Percentiles rank a stretch among this genome's conserved stretches.
Conservation (phyloP, 495 filamentous ascomycete genomes). For the Aspergillus bridgeri region DNA sequence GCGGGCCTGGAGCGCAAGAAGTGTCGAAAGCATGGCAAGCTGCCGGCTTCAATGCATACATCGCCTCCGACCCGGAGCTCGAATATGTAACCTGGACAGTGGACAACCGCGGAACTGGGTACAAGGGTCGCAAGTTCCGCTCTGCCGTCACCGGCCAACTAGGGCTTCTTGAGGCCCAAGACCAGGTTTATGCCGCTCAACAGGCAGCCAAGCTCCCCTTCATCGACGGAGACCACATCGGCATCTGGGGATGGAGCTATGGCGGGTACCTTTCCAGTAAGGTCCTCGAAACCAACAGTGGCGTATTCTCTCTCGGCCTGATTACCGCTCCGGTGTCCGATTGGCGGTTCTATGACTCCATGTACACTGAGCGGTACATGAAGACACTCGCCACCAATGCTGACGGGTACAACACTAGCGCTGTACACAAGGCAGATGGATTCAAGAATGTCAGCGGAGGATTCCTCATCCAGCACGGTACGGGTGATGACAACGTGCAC, state of each 20-base stretch:
- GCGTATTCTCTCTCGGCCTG: conserved; percentile 14
- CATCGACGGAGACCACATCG: conserved; percentile 16
- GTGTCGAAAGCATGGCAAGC: conserved; percentile 16
- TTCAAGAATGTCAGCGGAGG: conserved; percentile 17
- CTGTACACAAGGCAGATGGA: conserved; percentile 13
- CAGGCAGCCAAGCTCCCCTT: conserved; percentile 12
- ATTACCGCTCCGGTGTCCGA: conserved; percentile 19
- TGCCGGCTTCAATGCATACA: conserved; percentile 16
- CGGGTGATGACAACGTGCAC: conserved; percentile 22
- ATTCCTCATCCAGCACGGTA: conserved; percentile 20
- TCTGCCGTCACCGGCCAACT: conserved; percentile 13
- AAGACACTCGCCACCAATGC: conserved; percentile 16
- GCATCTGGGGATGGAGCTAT: conserved; percentile 23
- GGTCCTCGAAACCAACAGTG: conserved; percentile 18
- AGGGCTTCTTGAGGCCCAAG: conserved; percentile 14
- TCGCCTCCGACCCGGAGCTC: conserved; percentile 18
- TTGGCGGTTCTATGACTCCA: conserved; percentile 22
- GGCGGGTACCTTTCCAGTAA: conserved; percentile 20
- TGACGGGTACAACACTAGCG: conserved; percentile 13
- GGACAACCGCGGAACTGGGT: conserved; percentile 19
- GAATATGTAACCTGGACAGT: conserved; percentile 23
- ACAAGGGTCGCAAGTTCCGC: conserved; percentile 17
- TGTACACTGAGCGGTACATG: conserved; percentile 24
- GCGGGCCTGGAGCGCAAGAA: conserved; percentile 16
- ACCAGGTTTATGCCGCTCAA: conserved; percentile 18